These are phyloP conservation scores for Lactarius vividus DNA, from an alignment of 768 basidiomycete genomes.

Conservation along the genomic window DNA sequence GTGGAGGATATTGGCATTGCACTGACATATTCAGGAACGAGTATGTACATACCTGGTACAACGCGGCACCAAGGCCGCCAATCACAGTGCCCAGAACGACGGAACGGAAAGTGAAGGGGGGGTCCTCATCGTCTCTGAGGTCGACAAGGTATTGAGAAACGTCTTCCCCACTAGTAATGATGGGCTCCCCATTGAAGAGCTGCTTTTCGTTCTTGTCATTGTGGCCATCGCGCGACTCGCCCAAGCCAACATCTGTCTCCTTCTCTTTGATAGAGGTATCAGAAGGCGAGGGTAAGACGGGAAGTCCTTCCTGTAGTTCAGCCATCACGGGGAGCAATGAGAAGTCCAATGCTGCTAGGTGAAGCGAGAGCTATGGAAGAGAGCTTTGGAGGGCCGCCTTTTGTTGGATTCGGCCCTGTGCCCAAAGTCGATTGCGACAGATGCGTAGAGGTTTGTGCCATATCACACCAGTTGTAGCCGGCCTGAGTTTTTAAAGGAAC, in stretches of 20 bases:
- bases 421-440: background rate
- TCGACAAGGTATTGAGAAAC: slow-evolving; percentile 57
- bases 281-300: background rate
- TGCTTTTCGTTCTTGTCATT: slow-evolving; percentile 9
- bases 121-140: slow-evolving; percentile 55
- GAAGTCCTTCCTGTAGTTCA: background rate
- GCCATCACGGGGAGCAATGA: background rate
- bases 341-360: background rate
- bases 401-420: background rate
- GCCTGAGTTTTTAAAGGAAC: background rate
- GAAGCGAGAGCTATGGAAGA: background rate
- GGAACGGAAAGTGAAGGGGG: slow-evolving; percentile 55
- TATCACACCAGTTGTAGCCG: background rate
- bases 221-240: background rate
- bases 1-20: background rate
- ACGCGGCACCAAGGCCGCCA: slow-evolving; percentile 56
- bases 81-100: slow-evolving; percentile 53
- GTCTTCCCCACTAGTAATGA: slow-evolving; percentile 41
- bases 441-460: background rate
- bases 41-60: slow-evolving; percentile 45
- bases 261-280: slow-evolving; percentile 7
- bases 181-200: slow-evolving; percentile 28
- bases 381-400: background rate
- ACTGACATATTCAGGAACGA: background rate
- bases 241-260: background rate